phyloP scores from a whole-genome alignment of 2,329 filamentous ascomycete genomes.

The Penicillium hordei region DNA sequence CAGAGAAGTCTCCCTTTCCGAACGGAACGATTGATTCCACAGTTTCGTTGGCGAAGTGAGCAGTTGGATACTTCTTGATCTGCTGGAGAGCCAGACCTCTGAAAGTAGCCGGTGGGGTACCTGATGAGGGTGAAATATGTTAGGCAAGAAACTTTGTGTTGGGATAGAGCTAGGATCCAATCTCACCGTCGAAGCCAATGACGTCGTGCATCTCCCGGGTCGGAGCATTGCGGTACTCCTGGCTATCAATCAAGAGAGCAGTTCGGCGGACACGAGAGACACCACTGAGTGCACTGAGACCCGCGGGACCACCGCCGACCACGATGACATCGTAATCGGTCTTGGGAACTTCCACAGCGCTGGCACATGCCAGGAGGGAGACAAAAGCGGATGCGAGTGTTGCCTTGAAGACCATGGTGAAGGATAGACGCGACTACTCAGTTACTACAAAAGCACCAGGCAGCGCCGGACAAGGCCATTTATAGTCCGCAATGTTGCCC shows the following conservation, averaged over 20 bases:
- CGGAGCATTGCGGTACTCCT: slow-evolving; percentile 56
- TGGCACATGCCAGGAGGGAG: slow-evolving; percentile 20
- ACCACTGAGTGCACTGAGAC: slow-evolving; percentile 56
- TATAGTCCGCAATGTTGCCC: not conserved
- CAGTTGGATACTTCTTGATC: slow-evolving; percentile 53
- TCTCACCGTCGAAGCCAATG: slow-evolving; percentile 58
- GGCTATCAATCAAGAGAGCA: slow-evolving; percentile 59
- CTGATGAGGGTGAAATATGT: not conserved
- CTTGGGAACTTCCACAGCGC: slow-evolving; percentile 27
- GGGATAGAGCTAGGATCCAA: not conserved
- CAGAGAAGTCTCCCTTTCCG: slow-evolving; percentile 39
- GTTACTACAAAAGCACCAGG: no score
- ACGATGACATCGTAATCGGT: slow-evolving; percentile 57
- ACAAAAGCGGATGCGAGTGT: slow-evolving; percentile 21
- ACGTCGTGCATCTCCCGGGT: slow-evolving; percentile 64
- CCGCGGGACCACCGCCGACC: slow-evolving; percentile 59
- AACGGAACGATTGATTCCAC: slow-evolving; percentile 27
- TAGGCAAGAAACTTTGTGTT: not conserved
- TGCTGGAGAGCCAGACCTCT: slow-evolving; percentile 56
- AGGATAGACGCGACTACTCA: not conserved
- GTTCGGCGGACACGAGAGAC: slow-evolving; percentile 59
- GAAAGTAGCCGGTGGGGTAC: slow-evolving; percentile 50
- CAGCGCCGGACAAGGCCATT: not conserved
- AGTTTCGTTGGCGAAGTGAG: slow-evolving; percentile 53
- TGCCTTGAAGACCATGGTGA: slow-evolving; percentile 6